Conservation (phyloP, 208 protist species). For the Giardia duodenalis region DNA sequence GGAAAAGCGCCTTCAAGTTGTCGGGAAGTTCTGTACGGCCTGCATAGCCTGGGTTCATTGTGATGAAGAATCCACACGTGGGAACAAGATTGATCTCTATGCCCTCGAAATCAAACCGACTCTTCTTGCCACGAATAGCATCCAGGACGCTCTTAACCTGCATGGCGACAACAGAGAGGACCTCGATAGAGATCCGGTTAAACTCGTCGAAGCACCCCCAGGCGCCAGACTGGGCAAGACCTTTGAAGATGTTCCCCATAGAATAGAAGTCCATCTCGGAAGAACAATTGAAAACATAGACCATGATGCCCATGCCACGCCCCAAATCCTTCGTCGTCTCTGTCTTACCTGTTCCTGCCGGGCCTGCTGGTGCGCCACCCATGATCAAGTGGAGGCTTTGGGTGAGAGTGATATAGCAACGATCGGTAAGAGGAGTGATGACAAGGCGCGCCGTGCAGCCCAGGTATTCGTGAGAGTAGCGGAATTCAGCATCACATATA, state of each 20-base stretch:
- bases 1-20: constrained; percentile 84
- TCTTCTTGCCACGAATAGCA: constrained; percentile 77
- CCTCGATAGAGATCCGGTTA: constrained; percentile 66
- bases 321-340: constrained; percentile 93
- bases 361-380: constrained; percentile 79
- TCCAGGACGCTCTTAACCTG: constrained; percentile 88
- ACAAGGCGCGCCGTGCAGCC: constrained; percentile 84
- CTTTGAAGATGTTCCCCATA: constrained; percentile 85
- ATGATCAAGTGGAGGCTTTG: constrained; percentile 80
- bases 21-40: constrained; percentile 83
- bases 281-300: constrained; percentile 89
- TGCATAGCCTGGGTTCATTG: constrained; percentile 72
- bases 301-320: constrained; percentile 81
- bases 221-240: constrained; percentile 71
- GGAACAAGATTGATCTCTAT: constrained; percentile 63
- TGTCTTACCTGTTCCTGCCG: constrained; percentile 83
- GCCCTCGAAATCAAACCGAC: constrained; percentile 75
- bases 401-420: constrained; percentile 91
- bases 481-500: constrained; percentile 79
- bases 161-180: constrained; percentile 88
- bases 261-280: constrained; percentile 79
- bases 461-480: constrained; percentile 95
- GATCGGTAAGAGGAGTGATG: constrained; percentile 91
- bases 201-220: constrained; percentile 91
- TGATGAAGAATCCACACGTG: constrained; percentile 91